Conservation (phyloP, 2,329 filamentous ascomycete species). For the Aspergillus floridensis region DNA sequence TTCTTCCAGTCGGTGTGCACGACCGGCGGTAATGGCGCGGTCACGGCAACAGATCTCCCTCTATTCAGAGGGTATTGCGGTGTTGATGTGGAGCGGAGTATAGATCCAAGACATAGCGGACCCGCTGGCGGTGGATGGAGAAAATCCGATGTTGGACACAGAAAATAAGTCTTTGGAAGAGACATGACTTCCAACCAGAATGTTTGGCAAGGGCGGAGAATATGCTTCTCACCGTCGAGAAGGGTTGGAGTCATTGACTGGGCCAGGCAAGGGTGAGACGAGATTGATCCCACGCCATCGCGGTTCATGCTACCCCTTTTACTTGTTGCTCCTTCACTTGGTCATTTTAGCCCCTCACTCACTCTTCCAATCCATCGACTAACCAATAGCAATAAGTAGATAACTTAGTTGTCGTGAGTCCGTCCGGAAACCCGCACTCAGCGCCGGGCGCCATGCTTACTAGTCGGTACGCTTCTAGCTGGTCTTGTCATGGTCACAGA, state of each 20-base stretch:
- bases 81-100: constrained; percentile 28
- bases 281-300: neutral
- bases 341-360: too few relatives aligned
- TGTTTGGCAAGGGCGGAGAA: too few relatives aligned
- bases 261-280: neutral
- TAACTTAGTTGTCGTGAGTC: neutral
- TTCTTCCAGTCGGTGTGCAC: constrained; percentile 31
- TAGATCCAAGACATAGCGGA: constrained; percentile 29
- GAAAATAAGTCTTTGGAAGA: constrained; percentile 25
- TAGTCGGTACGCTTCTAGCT: neutral
- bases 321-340: too few relatives aligned
- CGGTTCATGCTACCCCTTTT: neutral
- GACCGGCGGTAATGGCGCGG: constrained; percentile 17
- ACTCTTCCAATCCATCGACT: neutral
- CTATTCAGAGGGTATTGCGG: constrained; percentile 29
- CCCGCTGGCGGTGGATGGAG: constrained; percentile 27
- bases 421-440: neutral
- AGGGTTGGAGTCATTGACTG: neutral
- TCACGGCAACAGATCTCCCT: constrained; percentile 20
- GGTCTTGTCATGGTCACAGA: neutral
- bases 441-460: neutral
- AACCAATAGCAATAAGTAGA: neutral
- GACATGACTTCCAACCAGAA: constrained; percentile 8
- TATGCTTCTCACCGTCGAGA: too few relatives aligned
- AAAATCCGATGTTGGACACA: constrained; percentile 29